Base-by-base conservation (phyloP, 129 eudicot genomes). In the Chrysanthemum makinoi region DNA sequence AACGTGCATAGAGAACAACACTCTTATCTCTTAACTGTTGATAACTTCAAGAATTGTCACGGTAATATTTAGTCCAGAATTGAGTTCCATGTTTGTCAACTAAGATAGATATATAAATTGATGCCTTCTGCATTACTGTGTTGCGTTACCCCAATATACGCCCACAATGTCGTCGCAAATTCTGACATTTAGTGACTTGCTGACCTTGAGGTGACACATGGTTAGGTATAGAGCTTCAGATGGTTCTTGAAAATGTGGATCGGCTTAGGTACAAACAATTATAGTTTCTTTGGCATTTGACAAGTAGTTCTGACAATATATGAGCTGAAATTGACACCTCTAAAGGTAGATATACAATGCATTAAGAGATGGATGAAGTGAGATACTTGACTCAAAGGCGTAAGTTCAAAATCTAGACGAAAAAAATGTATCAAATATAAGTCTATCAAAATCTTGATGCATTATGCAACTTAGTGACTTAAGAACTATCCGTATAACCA, bases 1-100 rank as follows among this genome's bases (percentile, higher is more conserved):
- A 86, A 54, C 77, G 96, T 8, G 91, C 91, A 0, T 84, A 90
- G 33, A 83, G 90, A 80, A 90, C 91, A 85, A 87, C 77, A 90
- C 96, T 3, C 79, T n/a, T n/a, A n/a, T n/a, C n/a, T n/a, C n/a
- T 87, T 0, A 84, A 89, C 30, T 90, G 90, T 16, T 87, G 95
- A 57, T 88, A 88, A 70, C 90, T 90, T 80, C 85, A 64, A 88
- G 33, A 53, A 30, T 54, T n/a, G 11, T 20, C 61, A 39, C 10
- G 13, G 39, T 72, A 58, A 28, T n/a, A 54, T 56, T 18, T 63
- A 52, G 19, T 73, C 35, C n/a, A n/a, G 69, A 60, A 61, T 30
- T 5, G 9, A 72, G 60, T 16, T 35, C 56, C 68, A 5, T 50
- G 63, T 68, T 59, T 68, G 20, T 57, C n/a, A 19, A 68, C 13